Base-by-base conservation (phyloP, 495 filamentous ascomycete genomes). In the Aspergillus sclerotioniger region DNA sequence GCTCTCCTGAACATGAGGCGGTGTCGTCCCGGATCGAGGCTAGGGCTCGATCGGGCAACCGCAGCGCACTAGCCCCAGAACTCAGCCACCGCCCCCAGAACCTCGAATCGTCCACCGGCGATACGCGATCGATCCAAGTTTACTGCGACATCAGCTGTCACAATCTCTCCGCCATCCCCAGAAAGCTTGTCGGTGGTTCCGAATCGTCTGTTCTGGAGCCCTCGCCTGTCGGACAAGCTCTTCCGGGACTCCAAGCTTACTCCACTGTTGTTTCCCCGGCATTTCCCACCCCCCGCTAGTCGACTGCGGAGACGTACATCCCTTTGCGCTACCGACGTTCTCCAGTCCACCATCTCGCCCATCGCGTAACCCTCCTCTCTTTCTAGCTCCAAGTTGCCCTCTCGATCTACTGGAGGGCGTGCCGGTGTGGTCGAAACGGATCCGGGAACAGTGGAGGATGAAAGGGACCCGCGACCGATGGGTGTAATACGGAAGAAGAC, bases 401-500 rank as follows among this genome's bases (percentile, higher is more conserved):
- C 68, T 65, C 53, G 61, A 56, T 58, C 51, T 41, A 61, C 65
- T 67, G 66, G 70, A 72, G 70, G 66, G 73, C 67, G 61, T 59
- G 43, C 53, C 49, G 59, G 60, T 48, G 57, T 65, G 58, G 62
- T 68, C 64, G 67, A 66, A 61, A 76, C 73, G 61, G 66, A 62
- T 57, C 63, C 53, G 64, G 72, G 70, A 51, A 66, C 55, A 63
- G 59, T 56, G 66, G 73, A 79, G 72, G 71, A 79, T 78, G 76
- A 77, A 64, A 71, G 64, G 60, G 63, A 31, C 58, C 51, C 68
- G 67, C 63, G 57, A 67, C 49, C 67, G 68, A 98, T 98, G 93
- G 93, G 92, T 67, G 89, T 96, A 69, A 96, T 97, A 75, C 87
- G 91, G 69, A 96, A 96, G 82, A 97, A 96, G 77, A 92, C 90